Evolutionary conservation across 306 rosid genomes (phyloP).

Genomic region (Quillaja saponaria): DNA sequence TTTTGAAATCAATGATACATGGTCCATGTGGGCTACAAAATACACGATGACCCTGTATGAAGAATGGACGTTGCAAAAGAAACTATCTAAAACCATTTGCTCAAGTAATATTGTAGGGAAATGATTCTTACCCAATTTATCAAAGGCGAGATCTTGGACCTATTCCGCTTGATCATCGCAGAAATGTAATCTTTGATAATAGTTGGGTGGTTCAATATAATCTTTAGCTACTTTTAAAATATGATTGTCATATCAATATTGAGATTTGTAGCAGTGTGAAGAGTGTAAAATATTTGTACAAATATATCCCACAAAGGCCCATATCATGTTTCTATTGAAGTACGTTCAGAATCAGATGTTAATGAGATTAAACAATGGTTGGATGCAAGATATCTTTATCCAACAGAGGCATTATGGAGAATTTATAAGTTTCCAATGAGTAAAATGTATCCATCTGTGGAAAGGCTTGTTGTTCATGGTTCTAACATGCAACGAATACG

Average conservation of each 20-base stretch:
- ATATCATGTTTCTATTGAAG: not conserved
- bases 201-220: not conserved
- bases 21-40: conserved; percentile 4
- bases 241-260: not conserved
- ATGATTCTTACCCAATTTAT: not conserved
- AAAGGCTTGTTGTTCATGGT: not conserved
- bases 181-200: not conserved
- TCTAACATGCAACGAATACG: not conserved
- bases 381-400: not conserved
- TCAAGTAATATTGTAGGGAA: not conserved
- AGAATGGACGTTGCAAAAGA: not conserved
- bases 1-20: conserved; percentile 1
- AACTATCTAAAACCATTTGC: conserved; percentile 1
- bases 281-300: not conserved
- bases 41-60: not conserved
- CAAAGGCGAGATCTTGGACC: not conserved
- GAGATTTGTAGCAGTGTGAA: not conserved
- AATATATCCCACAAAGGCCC: not conserved
- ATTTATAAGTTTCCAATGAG: no score
- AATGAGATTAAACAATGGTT: not conserved
- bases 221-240: not conserved
- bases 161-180: not conserved
- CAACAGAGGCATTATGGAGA: not conserved
- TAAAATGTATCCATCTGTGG: not conserved
- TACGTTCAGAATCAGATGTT: no score